These are phyloP conservation scores for Auxenochlorella pyrenoidosa DNA, from an alignment of 139 green algal genomes.

Conservation along the genomic window DNA sequence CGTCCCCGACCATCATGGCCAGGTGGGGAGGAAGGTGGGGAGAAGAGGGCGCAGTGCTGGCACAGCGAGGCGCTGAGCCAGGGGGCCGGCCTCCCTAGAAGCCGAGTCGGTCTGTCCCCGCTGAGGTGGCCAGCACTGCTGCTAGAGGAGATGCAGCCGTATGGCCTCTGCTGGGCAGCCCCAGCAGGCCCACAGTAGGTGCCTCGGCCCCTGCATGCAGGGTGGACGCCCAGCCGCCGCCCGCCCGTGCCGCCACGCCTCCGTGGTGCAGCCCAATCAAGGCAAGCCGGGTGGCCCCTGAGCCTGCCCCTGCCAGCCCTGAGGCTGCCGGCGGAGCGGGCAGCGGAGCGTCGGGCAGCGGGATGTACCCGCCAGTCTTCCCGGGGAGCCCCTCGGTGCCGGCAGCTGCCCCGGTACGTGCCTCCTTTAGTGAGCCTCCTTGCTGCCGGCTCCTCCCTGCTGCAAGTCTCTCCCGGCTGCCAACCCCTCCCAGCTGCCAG, in stretches of 20 bases:
- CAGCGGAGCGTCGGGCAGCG: not conserved
- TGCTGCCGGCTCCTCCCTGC: too few species aligned
- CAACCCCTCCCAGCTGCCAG: too few species aligned
- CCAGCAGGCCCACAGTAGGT: too few species aligned
- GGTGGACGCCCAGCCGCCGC: not conserved
- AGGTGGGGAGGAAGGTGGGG: not conserved
- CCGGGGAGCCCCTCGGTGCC: not conserved
- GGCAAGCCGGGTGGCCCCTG: constrained; percentile 5
- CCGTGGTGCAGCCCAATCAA: not conserved
- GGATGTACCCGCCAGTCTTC: not conserved
- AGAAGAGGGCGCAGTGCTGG: too few species aligned
- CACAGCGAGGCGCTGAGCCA: too few species aligned
- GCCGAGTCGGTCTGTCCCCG: too few species aligned
- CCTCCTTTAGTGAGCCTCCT: not conserved
- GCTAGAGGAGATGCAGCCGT: too few species aligned
- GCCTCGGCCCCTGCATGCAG: not conserved
- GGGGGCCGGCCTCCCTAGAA: not conserved
- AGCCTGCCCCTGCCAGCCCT: not conserved
- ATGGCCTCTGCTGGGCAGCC: too few species aligned
- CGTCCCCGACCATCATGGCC: constrained; percentile 15
- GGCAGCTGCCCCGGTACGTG: not conserved
- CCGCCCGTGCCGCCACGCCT: not conserved
- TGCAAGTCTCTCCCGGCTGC: too few species aligned
- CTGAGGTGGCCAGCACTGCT: too few species aligned
- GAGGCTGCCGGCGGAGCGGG: not conserved